phyloP scores from a whole-genome alignment of 495 filamentous ascomycete genomes.

The Bathelium albidoporum region DNA sequence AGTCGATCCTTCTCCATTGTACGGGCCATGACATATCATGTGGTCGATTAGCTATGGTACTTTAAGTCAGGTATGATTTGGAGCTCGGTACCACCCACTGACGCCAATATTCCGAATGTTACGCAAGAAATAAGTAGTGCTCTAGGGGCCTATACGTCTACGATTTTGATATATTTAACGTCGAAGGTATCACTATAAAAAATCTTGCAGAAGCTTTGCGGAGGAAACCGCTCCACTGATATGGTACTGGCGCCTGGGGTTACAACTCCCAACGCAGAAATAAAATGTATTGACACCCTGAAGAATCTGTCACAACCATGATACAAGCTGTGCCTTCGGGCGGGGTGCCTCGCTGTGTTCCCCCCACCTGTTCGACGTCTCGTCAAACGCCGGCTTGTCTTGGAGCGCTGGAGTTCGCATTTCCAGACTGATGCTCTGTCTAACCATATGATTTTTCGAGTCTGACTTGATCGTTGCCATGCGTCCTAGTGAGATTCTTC shows the following conservation, averaged over 20 bases:
- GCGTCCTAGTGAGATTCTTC: constrained; percentile 67
- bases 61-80: too few species aligned
- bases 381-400: not conserved
- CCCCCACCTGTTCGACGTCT: not conserved
- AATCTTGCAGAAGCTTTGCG: not conserved
- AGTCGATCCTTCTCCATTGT: not conserved
- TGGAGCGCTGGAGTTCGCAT: not conserved
- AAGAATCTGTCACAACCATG: not conserved
- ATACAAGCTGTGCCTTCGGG: not conserved
- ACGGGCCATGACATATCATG: too few species aligned
- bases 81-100: not conserved
- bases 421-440: not conserved
- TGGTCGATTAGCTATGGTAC: too few species aligned
- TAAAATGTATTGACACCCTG: not conserved
- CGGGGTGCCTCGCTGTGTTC: not conserved
- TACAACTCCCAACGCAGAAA: not conserved
- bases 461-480: not conserved
- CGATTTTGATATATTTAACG: not conserved
- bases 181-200: not conserved
- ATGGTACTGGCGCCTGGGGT: not conserved
- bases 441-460: not conserved
- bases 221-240: not conserved
- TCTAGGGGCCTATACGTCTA: not conserved
- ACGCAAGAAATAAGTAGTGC: not conserved
- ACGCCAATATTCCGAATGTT: not conserved